Evolutionary conservation across 768 basidiomycete species (phyloP), one percentile per base, ranked within the genome.

Genomic region (Xerocomus brunneocitrinus): DNA sequence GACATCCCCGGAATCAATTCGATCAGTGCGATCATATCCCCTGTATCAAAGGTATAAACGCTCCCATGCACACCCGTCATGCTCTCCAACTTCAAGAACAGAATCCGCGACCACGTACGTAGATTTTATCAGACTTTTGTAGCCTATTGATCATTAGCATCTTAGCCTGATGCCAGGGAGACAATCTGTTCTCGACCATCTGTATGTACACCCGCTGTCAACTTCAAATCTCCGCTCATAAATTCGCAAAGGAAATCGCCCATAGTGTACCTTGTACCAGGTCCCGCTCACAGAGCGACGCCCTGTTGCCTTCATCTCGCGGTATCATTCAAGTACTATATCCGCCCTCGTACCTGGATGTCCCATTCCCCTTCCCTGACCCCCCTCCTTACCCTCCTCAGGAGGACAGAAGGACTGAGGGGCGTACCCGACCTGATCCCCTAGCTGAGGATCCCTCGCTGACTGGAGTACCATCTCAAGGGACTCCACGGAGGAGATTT

Each of bases 261-360:
- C 44, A 46, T 4, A 43, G 48, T 34, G 39, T 27, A 4, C 13
- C 2, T 50, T 8, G n/a, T 10, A 32, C 31, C 31, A 32, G 31
- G 31, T 5, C 4, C 28, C 28, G 12, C 24, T 42, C 53, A 8
- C 55, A n/a, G 9, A 28, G 25, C n/a, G 5, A 39, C 40, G 39
- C 30, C 27, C 44, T 42, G 7, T 25, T 66, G 39, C 66, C 68
- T 46, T 52, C 68, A 1, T 55, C 55, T 19, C 52, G 53, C 24
- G 62, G 54, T 35, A 40, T 69, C 32, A 49, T 66, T 31, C 56
- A 68, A n/a, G 56, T 68, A 5, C 39, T 71, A 10, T 71, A 71
- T 43, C 56, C 67, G 5, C 55, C 61, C 0, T 61, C 63, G 16
- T 62, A 57, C 54, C 35, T 53, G 44, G 56, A 45, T 47, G 41